Conservation (phyloP, 2,329 filamentous ascomycete genomes). For the Neopestalotiopsis sp. region DNA sequence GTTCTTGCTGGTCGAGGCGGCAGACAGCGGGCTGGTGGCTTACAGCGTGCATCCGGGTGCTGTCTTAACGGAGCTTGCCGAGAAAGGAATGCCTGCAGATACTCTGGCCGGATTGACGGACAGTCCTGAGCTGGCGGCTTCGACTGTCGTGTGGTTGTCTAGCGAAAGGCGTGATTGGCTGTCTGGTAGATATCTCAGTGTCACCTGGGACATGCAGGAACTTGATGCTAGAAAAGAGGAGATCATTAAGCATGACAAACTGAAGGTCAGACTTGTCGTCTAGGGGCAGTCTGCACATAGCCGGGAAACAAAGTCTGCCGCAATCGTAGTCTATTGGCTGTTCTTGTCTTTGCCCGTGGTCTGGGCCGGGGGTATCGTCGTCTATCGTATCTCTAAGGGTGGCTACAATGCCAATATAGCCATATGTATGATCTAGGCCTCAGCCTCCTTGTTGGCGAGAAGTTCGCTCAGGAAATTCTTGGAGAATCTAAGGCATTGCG, state of each 20-base stretch:
- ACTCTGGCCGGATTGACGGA: constrained; percentile 25
- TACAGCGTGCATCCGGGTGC: constrained; percentile 29
- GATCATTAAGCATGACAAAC: constrained; percentile 34
- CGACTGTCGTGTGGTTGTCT: constrained; percentile 37
- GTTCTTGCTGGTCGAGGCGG: constrained; percentile 39
- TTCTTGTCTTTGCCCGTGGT: too few relatives aligned
- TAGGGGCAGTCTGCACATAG: constrained; percentile 7
- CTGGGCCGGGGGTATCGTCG: constrained; percentile 3
- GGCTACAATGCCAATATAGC: constrained; percentile 14
- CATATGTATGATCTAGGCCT: constrained; percentile 40
- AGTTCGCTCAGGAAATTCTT: constrained; percentile 74
- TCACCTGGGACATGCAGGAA: constrained; percentile 46
- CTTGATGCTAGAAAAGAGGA: constrained; percentile 34
- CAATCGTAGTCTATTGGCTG: neutral
- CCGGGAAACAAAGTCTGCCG: neutral
- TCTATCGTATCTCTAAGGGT: neutral
- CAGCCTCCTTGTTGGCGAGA: constrained; percentile 22
- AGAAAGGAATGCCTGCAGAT: constrained; percentile 26
- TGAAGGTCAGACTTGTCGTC: constrained; percentile 39
- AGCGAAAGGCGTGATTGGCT: constrained; percentile 37
- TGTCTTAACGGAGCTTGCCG: constrained; percentile 26
- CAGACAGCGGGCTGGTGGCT: constrained; percentile 24
- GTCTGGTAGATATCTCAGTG: constrained; percentile 43
- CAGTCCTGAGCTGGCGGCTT: constrained; percentile 28
- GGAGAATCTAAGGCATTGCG: constrained; percentile 81